phyloP scores from a whole-genome alignment of 2,329 filamentous ascomycete species.

The Orbilia brochopaga region DNA sequence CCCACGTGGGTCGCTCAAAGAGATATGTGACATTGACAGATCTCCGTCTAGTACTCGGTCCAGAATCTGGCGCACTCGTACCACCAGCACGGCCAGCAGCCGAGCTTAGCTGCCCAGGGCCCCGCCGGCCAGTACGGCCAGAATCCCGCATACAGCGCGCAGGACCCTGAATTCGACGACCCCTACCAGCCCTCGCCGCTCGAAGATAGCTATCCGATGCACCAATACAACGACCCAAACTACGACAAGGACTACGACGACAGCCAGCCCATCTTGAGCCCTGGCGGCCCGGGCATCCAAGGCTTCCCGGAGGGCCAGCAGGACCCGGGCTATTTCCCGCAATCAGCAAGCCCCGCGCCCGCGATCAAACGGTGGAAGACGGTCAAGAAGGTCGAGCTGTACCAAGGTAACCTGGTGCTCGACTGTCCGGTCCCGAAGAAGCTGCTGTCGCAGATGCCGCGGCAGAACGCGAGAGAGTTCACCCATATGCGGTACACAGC shows the following conservation, averaged over 20 bases:
- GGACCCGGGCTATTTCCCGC: conserved; percentile 55
- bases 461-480: conserved; percentile 75
- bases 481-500: conserved; percentile 67
- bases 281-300: conserved; percentile 52
- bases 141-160: conserved; percentile 75
- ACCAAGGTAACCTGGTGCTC: conserved; percentile 93
- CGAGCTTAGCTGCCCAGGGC: conserved; percentile 63
- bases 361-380: conserved; percentile 92
- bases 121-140: conserved; percentile 71
- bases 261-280: conserved; percentile 61
- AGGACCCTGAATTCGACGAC: conserved; percentile 83
- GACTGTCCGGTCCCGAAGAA: conserved; percentile 94
- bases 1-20: neutral
- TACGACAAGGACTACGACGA: conserved; percentile 65
- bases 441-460: conserved; percentile 80
- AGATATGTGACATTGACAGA: conserved; percentile 26
- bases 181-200: conserved; percentile 75
- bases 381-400: conserved; percentile 96
- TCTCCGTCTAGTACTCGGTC: conserved; percentile 68
- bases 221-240: conserved; percentile 60
- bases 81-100: conserved; percentile 65
- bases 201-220: conserved; percentile 64
- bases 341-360: conserved; percentile 65
- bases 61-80: conserved; percentile 70
- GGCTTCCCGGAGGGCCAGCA: conserved; percentile 54